Evolutionary conservation across 345 rosid species (phyloP), one percentile per base, ranked within the genome.

Genomic region (Gossypium bickii): DNA sequence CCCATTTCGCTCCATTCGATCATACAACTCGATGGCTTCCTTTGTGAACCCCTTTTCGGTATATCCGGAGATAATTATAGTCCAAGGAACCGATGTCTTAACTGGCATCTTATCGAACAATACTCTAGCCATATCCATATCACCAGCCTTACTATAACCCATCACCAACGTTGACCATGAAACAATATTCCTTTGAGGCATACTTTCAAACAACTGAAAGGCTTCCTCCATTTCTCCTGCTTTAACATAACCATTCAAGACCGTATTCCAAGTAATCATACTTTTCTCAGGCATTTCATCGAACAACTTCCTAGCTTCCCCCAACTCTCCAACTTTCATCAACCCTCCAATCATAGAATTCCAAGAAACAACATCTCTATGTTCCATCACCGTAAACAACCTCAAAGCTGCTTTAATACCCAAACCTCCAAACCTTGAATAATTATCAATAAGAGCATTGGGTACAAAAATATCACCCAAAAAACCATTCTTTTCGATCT

Each of bases 151-250:
- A 55, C 92, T 67, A 73, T 88, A 89, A 66, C 97, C 97, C 73
- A 80, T 85, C 76, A 94, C 82, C 88, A 92, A 83, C 0, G 92
- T 89, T 9, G 97, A 90, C 98, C 97, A 94, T 10, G 98, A 94
- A 18, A 94, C 92, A 29, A 88, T 84, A 68, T 85, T 89, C 75
- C 97, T 89, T 77, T 82, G 85, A 2, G 97, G 97, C 91, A 92
- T 92, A 49, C 63, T 78, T 80, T 85, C 52, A 27, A 94, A 94
- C 82, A 94, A 56, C 12, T 86, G 85, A 78, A 92, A 94, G 0
- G 97, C 97, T 66, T 52, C 70, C 75, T 79, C 71, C 90, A 89
- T 88, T 49, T 89, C 88, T 78, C 89, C 90, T 22, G 86, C 85
- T 84, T 92, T 92, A 2, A 77, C 89, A 77, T 89, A 88, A 1